Evolutionary conservation across 169 alveolate species (phyloP).

Genomic region (Plasmodium yoelii): DNA sequence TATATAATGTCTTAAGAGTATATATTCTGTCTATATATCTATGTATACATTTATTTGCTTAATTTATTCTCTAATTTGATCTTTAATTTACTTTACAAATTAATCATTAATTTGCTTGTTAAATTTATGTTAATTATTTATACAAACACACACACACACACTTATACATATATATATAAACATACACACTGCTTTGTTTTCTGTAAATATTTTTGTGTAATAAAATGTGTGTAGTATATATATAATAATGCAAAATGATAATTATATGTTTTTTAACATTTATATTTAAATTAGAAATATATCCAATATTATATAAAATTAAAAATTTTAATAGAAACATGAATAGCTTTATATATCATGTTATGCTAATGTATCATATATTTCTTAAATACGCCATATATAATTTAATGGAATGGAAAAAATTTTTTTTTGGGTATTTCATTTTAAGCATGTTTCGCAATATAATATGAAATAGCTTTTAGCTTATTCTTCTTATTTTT

Average conservation of each 20-base stretch:
- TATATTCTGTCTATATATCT: constrained; percentile 10
- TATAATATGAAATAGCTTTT: background rate
- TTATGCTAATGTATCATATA: constrained; percentile 6
- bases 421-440: background rate
- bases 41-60: background rate
- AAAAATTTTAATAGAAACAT: constrained; percentile 17
- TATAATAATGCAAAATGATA: background rate
- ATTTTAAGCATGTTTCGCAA: constrained; percentile 41
- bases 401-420: too few species aligned
- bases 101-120: too few species aligned
- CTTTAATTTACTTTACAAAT: too few species aligned
- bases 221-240: constrained; percentile 1
- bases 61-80: background rate
- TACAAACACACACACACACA: too few species aligned
- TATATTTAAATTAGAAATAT: constrained; percentile 38
- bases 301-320: constrained; percentile 1
- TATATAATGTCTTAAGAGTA: constrained; percentile 7
- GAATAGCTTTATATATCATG: constrained; percentile 4
- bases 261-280: constrained; percentile 18
- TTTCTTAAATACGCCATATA: background rate
- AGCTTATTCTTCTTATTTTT: constrained; percentile 14
- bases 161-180: too few species aligned
- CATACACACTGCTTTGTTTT: background rate
- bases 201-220: background rate
- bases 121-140: too few species aligned